Evolutionary conservation across 495 filamentous ascomycete species (phyloP).

Genomic region (Xylaria longipes): DNA sequence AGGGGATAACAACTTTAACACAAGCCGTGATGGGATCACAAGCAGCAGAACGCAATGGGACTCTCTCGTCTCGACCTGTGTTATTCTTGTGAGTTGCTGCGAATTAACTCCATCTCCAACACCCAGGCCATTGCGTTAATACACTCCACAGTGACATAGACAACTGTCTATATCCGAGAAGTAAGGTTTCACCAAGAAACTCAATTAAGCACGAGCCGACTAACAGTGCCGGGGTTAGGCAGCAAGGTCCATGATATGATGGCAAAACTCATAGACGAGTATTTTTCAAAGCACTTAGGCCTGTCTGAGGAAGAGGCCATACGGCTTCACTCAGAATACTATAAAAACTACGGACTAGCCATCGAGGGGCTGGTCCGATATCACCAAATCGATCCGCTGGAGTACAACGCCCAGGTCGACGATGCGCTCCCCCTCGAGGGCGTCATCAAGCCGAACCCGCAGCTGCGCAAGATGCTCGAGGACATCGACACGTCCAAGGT

Average conservation of each 20-base stretch:
- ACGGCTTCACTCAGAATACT: slow-evolving; percentile 87
- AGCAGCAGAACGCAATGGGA: slow-evolving; percentile 29
- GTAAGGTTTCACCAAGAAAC: slow-evolving; percentile 44
- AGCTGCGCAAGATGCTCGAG: slow-evolving; percentile 75
- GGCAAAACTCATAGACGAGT: slow-evolving; percentile 77
- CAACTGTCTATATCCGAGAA: slow-evolving; percentile 84
- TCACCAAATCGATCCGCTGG: slow-evolving; percentile 93
- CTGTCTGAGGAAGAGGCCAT: slow-evolving; percentile 75
- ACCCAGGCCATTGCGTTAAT: neutral
- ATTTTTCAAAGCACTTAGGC: slow-evolving; percentile 80
- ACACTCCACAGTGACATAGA: slow-evolving; percentile 75
- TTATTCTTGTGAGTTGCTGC: slow-evolving; percentile 54
- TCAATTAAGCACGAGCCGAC: neutral
- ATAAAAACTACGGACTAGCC: slow-evolving; percentile 93
- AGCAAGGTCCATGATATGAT: slow-evolving; percentile 76
- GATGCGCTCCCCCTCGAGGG: slow-evolving; percentile 89
- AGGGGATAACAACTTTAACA: neutral
- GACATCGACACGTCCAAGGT: slow-evolving; percentile 82
- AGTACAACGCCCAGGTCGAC: slow-evolving; percentile 94
- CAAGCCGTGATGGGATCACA: slow-evolving; percentile 34
- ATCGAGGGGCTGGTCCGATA: slow-evolving; percentile 92
- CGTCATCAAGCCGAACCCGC: slow-evolving; percentile 77
- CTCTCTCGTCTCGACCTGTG: slow-evolving; percentile 39
- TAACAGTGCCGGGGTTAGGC: slow-evolving; percentile 48
- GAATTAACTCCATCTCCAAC: neutral